Base-by-base conservation (phyloP, 1,139 yeast species). In the Kodamaea plutei region DNA sequence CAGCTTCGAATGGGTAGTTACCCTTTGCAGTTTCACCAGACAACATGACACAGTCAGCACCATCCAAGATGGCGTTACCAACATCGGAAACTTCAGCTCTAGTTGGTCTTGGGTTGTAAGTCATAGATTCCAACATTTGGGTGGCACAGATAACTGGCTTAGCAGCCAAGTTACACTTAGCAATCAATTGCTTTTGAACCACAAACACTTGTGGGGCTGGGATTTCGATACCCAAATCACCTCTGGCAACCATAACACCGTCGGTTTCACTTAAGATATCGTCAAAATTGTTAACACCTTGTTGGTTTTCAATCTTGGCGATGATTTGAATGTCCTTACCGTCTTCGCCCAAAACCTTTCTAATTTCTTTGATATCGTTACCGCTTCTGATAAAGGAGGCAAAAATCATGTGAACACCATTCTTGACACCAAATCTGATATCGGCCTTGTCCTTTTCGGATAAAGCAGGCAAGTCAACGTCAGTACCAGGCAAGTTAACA, bases 21-120 rank as follows among this genome's bases (percentile, higher is more conserved):
- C 99, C 99, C 80, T 93, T 91, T 57, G 99, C 98, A 51, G 99
- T 91, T 73, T 91, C 99, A 62, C 98, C 98, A 35, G 96, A 84
- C 64, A 91, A 79, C 98, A 91, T 91, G 60, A 89, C 96, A 83
- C 97, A 91, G 74, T 91, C 99, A 56, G 97, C 96, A 70, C 99
- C 99, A 60, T 91, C 99, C 61, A 91, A 79, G 52, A 93, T 84
- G 51, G 98, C 98, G 67, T 91, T 91, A 71, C 98, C 98, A 45
- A 93, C 98, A 66, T 91, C 99, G 35, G 95, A 83, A 44, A 91
- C 97, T 73, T 91, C 99, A 50, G 99, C 99, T 74, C 99, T 85
- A 61, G 99, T 91, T 67, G 99, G 98, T 70, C 98, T 84, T 62
- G 99, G 99, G 82, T 91, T 93, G 71, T 83, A 87, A 40, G 97